These are phyloP conservation scores for Holtermannia corniformis DNA, from an alignment of 768 basidiomycete species.

Conservation along the genomic window DNA sequence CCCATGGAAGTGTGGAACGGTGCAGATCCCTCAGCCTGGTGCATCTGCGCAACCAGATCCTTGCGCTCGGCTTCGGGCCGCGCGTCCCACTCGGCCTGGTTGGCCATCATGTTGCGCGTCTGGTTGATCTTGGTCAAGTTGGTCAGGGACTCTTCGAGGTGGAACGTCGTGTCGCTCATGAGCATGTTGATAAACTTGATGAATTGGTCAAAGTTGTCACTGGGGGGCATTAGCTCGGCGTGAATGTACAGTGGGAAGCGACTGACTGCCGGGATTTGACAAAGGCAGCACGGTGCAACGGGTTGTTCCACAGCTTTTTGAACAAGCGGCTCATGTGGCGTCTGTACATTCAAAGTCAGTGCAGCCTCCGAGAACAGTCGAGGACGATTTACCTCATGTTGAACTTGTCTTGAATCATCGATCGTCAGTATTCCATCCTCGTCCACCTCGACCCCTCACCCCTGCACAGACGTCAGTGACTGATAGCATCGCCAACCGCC, in stretches of 20 bases:
- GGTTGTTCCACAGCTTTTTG: slow-evolving; percentile 85
- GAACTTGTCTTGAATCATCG: slow-evolving; percentile 27
- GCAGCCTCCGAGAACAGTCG: slow-evolving; percentile 9
- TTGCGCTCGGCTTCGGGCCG: slow-evolving; percentile 62
- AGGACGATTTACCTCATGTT: slow-evolving; percentile 9
- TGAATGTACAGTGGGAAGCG: no score
- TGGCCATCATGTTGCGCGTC: slow-evolving; percentile 75
- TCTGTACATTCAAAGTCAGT: slow-evolving; percentile 43
- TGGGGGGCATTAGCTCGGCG: no score
- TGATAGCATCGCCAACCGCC: background rate
- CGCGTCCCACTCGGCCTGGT: slow-evolving; percentile 60
- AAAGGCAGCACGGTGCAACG: slow-evolving; percentile 75
- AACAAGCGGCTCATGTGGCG: slow-evolving; percentile 80
- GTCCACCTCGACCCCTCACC: no score
- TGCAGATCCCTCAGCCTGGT: slow-evolving; percentile 71
- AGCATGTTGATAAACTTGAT: slow-evolving; percentile 92
- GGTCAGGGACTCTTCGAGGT: slow-evolving; percentile 89
- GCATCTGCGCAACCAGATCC: slow-evolving; percentile 69
- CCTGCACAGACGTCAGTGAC: background rate
- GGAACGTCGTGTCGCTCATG: slow-evolving; percentile 98
- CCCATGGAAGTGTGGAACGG: slow-evolving; percentile 79
- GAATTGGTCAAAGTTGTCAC: slow-evolving; percentile 77
- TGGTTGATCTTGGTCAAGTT: slow-evolving; percentile 80
- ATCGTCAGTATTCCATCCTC: no score
- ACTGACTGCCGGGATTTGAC: slow-evolving; percentile 65